Conservation (phyloP, 331 rosid species). For the Cucumis variabilis region DNA sequence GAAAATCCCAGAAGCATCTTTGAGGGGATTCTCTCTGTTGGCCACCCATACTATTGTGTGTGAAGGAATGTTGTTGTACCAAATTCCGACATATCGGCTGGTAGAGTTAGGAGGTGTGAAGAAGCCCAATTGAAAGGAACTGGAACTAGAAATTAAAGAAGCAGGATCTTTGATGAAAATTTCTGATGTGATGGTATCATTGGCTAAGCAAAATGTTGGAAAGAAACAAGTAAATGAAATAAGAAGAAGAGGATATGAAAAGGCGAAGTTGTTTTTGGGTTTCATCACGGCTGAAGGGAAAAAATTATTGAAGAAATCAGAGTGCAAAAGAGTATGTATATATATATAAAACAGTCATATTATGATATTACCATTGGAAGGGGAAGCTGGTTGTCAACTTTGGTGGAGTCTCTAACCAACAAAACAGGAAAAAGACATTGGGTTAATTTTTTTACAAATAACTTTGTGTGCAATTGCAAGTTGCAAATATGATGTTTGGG, state of each 20-base stretch:
- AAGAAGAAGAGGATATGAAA: conserved; percentile 1
- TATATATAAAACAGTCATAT: too few relatives aligned
- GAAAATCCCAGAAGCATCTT: conserved; percentile 44
- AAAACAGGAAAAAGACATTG: too few relatives aligned
- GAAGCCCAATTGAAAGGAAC: neutral
- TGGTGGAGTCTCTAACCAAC: too few relatives aligned
- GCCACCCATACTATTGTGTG: conserved; percentile 45
- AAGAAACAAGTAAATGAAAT: neutral
- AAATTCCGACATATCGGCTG: conserved; percentile 35
- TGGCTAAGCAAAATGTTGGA: neutral
- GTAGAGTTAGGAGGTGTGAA: neutral
- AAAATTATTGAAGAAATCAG: too few relatives aligned
- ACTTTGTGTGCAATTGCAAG: too few relatives aligned
- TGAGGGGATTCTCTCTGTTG: conserved; percentile 18
- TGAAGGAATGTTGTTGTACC: neutral
- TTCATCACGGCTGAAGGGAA: neutral
- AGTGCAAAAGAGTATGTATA: too few relatives aligned
- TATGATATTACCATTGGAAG: too few relatives aligned
- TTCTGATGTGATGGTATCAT: neutral
- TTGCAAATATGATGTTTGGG: too few relatives aligned
- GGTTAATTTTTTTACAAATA: too few relatives aligned
- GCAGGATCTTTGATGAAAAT: conserved; percentile 9
- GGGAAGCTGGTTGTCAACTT: too few relatives aligned
- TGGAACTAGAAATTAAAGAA: neutral
- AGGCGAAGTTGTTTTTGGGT: neutral